A percentile compares a stretch with the other conserved stretches of the same genome.
phyloP scores from a whole-genome alignment of 139 green algal genomes.

The Picochlorum sp. region DNA sequence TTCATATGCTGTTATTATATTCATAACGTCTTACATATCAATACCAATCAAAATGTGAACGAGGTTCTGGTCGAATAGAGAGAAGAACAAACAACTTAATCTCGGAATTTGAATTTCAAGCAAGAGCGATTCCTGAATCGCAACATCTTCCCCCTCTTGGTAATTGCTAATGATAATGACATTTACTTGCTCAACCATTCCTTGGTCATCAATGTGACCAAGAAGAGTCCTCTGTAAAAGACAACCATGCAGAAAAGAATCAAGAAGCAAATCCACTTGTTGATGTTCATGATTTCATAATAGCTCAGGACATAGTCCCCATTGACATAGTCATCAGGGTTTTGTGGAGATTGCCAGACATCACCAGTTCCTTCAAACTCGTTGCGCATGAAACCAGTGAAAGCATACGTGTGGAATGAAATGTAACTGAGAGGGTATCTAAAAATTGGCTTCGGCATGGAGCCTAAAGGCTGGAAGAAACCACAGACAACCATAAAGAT shows the following conservation, averaged over 20 bases:
- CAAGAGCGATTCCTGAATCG: not conserved
- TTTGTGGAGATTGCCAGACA: slow-evolving; percentile 33
- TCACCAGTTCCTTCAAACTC: slow-evolving; percentile 24
- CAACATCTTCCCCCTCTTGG: not conserved
- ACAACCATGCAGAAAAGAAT: slow-evolving; percentile 29
- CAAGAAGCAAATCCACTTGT: slow-evolving; percentile 26
- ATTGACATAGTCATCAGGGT: slow-evolving; percentile 3
- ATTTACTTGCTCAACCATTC: slow-evolving; percentile 9
- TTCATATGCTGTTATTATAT: too few species aligned
- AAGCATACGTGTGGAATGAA: slow-evolving; percentile 46
- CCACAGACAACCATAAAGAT: slow-evolving; percentile 55
- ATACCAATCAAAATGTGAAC: too few species aligned
- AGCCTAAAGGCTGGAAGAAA: slow-evolving; percentile 44
- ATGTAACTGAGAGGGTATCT: slow-evolving; percentile 57
- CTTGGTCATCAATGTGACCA: slow-evolving; percentile 25
- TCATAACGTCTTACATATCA: too few species aligned
- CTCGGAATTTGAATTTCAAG: too few species aligned
- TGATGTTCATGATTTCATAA: slow-evolving; percentile 31
- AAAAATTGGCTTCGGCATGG: slow-evolving; percentile 46
- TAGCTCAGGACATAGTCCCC: slow-evolving; percentile 22
- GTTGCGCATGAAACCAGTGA: slow-evolving; percentile 52
- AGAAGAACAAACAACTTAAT: too few species aligned
- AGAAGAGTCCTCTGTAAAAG: slow-evolving; percentile 45
- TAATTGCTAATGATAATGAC: not conserved
- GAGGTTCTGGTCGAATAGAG: too few species aligned